Conservation (phyloP, 1,139 yeast genomes). For the Protomyces arabidopsidicola region DNA sequence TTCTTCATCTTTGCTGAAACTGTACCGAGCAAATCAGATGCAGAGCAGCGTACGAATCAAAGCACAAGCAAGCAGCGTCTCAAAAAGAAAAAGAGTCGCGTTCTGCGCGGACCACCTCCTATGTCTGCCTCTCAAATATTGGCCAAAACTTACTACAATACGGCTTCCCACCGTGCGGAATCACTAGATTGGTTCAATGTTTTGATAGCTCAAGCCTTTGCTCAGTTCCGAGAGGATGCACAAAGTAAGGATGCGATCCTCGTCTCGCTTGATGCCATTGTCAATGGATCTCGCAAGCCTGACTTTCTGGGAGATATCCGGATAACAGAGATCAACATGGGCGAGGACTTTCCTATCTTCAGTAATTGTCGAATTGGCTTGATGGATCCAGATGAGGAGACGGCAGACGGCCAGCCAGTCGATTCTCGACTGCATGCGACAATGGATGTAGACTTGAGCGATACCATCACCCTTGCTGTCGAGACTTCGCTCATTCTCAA, state of each 20-base stretch:
- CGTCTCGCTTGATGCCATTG: constrained; percentile 59
- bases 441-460: constrained; percentile 88
- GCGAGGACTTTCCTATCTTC: constrained; percentile 92
- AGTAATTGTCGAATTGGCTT: constrained; percentile 73
- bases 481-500: constrained; percentile 78
- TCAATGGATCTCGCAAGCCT: constrained; percentile 56
- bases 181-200: constrained; percentile 97
- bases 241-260: constrained; percentile 75
- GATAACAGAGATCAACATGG: constrained; percentile 84
- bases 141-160: constrained; percentile 90
- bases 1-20: constrained; percentile 86
- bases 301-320: constrained; percentile 73
- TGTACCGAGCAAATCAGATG: neutral
- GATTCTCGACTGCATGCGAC: constrained; percentile 68
- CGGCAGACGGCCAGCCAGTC: constrained; percentile 40
- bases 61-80: neutral
- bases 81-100: constrained; percentile 35
- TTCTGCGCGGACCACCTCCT: constrained; percentile 34
- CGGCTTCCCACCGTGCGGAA: constrained; percentile 78
- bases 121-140: constrained; percentile 46
- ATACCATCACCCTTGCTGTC: constrained; percentile 81
- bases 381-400: constrained; percentile 35
- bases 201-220: constrained; percentile 80
- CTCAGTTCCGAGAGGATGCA: constrained; percentile 84
- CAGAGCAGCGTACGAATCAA: neutral